Conservation (phyloP, 306 rosid genomes). For the Dalbergia oliveri region DNA sequence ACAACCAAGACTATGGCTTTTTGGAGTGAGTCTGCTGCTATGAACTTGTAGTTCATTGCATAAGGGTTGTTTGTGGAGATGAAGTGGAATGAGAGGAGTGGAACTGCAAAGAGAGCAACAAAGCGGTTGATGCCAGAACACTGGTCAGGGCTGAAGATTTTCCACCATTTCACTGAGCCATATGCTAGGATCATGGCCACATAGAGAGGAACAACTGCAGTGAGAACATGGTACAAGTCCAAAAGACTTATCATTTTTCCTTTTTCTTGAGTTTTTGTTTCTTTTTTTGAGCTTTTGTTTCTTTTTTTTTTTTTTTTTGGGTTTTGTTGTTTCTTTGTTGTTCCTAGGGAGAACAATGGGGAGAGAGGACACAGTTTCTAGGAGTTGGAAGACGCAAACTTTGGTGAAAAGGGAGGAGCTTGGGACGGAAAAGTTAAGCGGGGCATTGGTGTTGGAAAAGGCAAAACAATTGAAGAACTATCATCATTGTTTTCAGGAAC, state of each 20-base stretch:
- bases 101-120: constrained; percentile 91
- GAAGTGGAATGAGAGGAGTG: constrained; percentile 87
- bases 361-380: background rate
- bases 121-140: constrained; percentile 90
- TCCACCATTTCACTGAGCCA: constrained; percentile 94
- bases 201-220: constrained; percentile 85
- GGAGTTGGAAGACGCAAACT: background rate
- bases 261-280: background rate
- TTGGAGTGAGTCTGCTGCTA: constrained; percentile 79
- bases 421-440: background rate
- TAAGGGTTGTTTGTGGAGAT: constrained; percentile 83
- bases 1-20: constrained; percentile 62
- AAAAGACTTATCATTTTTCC: constrained; percentile 60
- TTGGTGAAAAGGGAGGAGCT: background rate
- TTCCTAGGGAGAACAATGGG: too few species aligned
- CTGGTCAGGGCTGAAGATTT: constrained; percentile 85
- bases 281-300: background rate
- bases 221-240: constrained; percentile 86
- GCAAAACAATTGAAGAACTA: too few species aligned
- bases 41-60: constrained; percentile 80
- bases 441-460: background rate
- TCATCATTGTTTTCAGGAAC: background rate
- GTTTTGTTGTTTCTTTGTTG: too few species aligned
- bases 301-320: too few species aligned
- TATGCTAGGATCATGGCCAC: constrained; percentile 89